phyloP scores from a whole-genome alignment of 148 eudicot genomes.

The Salicornia ramosissima region DNA sequence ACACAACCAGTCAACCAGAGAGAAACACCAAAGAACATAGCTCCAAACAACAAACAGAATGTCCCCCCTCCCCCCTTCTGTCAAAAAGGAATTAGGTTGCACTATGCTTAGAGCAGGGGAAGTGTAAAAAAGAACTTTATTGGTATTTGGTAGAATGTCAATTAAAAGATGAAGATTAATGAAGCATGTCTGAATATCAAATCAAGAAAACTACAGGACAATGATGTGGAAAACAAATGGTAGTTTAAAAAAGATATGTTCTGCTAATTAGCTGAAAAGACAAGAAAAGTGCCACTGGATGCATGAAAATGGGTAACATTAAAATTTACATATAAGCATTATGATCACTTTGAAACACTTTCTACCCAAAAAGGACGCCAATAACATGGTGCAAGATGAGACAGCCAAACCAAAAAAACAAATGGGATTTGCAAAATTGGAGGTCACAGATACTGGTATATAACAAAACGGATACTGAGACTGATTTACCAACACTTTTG shows the following conservation, averaged over 20 bases:
- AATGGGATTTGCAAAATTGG: background rate
- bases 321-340: no score
- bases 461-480: background rate
- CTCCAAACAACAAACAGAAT: conserved; percentile 6
- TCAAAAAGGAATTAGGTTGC: background rate
- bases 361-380: background rate
- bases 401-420: background rate
- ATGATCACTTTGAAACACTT: background rate
- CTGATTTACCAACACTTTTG: no score
- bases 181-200: conserved; percentile 4
- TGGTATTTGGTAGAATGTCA: background rate
- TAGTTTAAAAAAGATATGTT: background rate
- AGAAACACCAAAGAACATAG: conserved; percentile 1
- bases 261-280: background rate
- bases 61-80: background rate
- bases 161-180: background rate
- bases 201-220: background rate
- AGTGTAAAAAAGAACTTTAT: background rate
- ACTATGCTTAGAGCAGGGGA: background rate
- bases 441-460: background rate
- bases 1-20: conserved; percentile 27
- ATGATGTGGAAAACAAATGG: background rate
- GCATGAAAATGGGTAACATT: background rate
- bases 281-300: background rate
- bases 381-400: background rate